These are phyloP conservation scores for Chrysanthemum seticuspe DNA, from an alignment of 129 eudicot genomes.

Conservation along the genomic window DNA sequence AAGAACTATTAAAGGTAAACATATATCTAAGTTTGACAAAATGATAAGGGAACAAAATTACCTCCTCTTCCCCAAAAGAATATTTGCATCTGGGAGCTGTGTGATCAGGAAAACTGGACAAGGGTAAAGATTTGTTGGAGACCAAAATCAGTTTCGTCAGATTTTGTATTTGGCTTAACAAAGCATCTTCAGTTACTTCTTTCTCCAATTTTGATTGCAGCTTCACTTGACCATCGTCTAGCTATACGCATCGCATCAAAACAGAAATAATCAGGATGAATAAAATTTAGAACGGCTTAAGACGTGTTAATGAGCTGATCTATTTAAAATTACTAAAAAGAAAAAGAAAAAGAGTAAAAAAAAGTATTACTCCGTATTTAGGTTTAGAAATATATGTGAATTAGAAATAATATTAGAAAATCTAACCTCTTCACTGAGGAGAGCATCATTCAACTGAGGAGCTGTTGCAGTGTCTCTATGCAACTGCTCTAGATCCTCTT, in stretches of 20 bases:
- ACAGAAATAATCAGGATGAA: neutral
- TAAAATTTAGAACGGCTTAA: neutral
- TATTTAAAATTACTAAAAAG: neutral
- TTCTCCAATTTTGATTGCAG: conserved; percentile 32
- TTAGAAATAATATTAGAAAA: neutral
- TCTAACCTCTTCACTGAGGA: conserved; percentile 68
- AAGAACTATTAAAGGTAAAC: conserved; percentile 1
- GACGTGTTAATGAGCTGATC: neutral
- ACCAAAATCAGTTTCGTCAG: conserved; percentile 75
- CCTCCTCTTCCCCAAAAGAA: conserved; percentile 94
- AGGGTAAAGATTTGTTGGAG: conserved; percentile 66
- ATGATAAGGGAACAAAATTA: conserved; percentile 4
- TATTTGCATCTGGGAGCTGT: conserved; percentile 67
- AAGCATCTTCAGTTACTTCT: conserved; percentile 84
- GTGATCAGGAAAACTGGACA: conserved; percentile 52
- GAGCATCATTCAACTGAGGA: conserved; percentile 50
- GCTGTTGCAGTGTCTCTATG: conserved; percentile 51
- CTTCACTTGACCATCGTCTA: conserved; percentile 39
- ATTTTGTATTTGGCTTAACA: conserved; percentile 75
- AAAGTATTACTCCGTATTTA: neutral
- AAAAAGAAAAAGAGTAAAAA: no score
- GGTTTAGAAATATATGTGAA: neutral
- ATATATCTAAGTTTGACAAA: neutral
- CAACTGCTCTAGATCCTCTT: conserved; percentile 72
- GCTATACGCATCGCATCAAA: conserved; percentile 44